Percentiles rank a stretch among this genome's conserved stretches.
These are phyloP conservation scores for Blastocystis sp. DNA, from an alignment of 352 stramenopile species.

Conservation along the genomic window DNA sequence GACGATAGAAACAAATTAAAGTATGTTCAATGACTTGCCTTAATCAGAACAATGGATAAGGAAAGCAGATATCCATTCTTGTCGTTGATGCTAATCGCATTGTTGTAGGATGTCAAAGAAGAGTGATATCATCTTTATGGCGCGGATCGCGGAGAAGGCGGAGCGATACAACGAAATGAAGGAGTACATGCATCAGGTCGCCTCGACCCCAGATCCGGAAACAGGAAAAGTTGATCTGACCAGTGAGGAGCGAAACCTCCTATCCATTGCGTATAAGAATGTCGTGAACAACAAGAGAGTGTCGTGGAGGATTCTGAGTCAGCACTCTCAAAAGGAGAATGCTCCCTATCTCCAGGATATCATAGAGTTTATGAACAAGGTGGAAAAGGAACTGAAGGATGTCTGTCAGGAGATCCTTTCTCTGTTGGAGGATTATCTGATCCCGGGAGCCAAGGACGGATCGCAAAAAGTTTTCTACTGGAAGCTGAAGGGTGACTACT, in stretches of 20 bases:
- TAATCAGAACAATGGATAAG: too few species aligned
- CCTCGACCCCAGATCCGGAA: slow-evolving; percentile 60
- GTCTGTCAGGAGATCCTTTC: slow-evolving; percentile 90
- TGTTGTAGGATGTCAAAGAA: slow-evolving; percentile 43
- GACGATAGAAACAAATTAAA: too few species aligned
- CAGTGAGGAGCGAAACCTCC: slow-evolving; percentile 30
- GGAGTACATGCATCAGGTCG: slow-evolving; percentile 91
- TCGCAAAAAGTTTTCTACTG: slow-evolving; percentile 99
- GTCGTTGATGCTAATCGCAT: slow-evolving; percentile 9
- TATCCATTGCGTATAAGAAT: slow-evolving; percentile 82
- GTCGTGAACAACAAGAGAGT: slow-evolving; percentile 92
- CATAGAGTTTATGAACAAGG: slow-evolving; percentile 49
- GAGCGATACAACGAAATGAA: slow-evolving; percentile 81
- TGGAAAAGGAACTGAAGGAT: slow-evolving; percentile 83
- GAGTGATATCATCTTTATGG: slow-evolving; percentile 46
- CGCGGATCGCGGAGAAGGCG: slow-evolving; percentile 73
- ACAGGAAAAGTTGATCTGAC: slow-evolving; percentile 34
- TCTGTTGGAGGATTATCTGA: slow-evolving; percentile 92
- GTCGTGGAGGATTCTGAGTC: slow-evolving; percentile 74
- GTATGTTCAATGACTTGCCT: too few species aligned
- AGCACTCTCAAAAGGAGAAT: slow-evolving; percentile 41
- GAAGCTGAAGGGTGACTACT: slow-evolving; percentile 99
- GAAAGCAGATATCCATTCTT: too few species aligned
- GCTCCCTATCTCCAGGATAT: slow-evolving; percentile 31
- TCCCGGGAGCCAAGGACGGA: slow-evolving; percentile 77